phyloP scores from a whole-genome alignment of 768 basidiomycete genomes.

The Erythrobasidium yunnanense region DNA sequence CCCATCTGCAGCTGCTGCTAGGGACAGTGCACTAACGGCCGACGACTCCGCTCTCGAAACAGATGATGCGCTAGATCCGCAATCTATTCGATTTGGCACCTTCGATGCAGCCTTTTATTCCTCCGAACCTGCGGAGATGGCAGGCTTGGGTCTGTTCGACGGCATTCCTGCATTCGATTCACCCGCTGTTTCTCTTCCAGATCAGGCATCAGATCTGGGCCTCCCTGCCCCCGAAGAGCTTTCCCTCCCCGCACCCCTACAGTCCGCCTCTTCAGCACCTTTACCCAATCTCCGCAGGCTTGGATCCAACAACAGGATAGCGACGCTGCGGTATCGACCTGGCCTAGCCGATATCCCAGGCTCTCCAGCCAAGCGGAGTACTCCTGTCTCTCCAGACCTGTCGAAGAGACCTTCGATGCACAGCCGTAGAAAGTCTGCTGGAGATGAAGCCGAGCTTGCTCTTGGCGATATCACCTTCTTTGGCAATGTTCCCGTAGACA shows the following conservation, averaged over 20 bases:
- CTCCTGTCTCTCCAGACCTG: background rate
- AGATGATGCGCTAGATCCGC: background rate
- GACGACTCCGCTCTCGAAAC: background rate
- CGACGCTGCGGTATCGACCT: background rate
- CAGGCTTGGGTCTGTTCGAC: slow-evolving; percentile 4
- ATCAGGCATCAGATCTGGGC: background rate
- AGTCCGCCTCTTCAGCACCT: background rate
- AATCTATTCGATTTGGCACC: slow-evolving; percentile 9
- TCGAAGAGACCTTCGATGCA: slow-evolving; percentile 13
- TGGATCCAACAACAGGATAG: too few species aligned
- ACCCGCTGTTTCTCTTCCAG: background rate
- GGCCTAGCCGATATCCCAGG: slow-evolving; percentile 12
- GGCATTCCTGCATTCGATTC: background rate
- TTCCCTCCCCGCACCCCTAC: background rate
- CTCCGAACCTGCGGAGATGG: slow-evolving; percentile 15
- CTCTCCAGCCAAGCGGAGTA: slow-evolving; percentile 5
- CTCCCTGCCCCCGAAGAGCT: slow-evolving; percentile 9
- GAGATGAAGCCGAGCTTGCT: slow-evolving; percentile 13
- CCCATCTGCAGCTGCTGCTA: background rate
- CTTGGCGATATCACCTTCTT: slow-evolving; percentile 19
- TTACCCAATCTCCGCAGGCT: background rate
- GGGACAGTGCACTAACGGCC: background rate
- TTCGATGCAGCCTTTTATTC: slow-evolving; percentile 24
- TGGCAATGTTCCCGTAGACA: slow-evolving; percentile 21
- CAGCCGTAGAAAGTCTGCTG: slow-evolving; percentile 1